Percentiles rank a stretch among this genome's conserved stretches.
These are phyloP conservation scores for Zygosaccharomyces bailii DNA, from an alignment of 805 yeast species.

Conservation along the genomic window DNA sequence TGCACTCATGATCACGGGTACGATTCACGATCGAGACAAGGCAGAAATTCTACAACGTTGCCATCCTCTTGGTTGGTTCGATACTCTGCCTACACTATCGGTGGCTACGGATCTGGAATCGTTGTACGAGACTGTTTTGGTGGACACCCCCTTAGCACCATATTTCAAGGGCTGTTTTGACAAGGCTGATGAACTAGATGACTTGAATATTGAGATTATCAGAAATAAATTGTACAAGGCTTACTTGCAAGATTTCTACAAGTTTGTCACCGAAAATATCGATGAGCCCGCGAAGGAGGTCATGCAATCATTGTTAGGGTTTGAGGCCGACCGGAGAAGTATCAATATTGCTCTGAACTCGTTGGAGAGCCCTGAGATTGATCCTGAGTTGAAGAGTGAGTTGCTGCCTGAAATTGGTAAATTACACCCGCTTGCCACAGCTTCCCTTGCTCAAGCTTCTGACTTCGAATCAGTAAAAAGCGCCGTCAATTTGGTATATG, in stretches of 20 bases:
- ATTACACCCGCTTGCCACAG: constrained; percentile 65
- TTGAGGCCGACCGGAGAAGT: constrained; percentile 94
- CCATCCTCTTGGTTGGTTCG: constrained; percentile 98
- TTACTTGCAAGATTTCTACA: constrained; percentile 80
- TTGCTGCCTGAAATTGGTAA: constrained; percentile 82
- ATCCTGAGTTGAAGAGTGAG: constrained; percentile 70
- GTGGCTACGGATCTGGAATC: constrained; percentile 94
- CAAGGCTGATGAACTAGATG: constrained; percentile 83
- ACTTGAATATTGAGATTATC: constrained; percentile 89
- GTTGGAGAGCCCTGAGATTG: constrained; percentile 45
- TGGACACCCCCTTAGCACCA: constrained; percentile 97
- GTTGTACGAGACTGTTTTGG: constrained; percentile 85
- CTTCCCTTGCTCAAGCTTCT: constrained; percentile 64
- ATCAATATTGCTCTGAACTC: constrained; percentile 91
- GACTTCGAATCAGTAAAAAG: constrained; percentile 80
- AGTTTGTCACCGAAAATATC: constrained; percentile 59
- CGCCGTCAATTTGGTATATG: constrained; percentile 61
- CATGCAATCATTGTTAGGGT: constrained; percentile 71
- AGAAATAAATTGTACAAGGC: constrained; percentile 91
- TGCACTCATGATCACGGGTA: constrained; percentile 92
- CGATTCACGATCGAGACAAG: constrained; percentile 91
- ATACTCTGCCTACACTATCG: constrained; percentile 89
- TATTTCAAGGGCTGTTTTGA: constrained; percentile 89
- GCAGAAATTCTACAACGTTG: constrained; percentile 84
- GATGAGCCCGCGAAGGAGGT: constrained; percentile 76